Base-by-base conservation (phyloP, 1,284 basidiomycete species). In the Malassezia equina region DNA sequence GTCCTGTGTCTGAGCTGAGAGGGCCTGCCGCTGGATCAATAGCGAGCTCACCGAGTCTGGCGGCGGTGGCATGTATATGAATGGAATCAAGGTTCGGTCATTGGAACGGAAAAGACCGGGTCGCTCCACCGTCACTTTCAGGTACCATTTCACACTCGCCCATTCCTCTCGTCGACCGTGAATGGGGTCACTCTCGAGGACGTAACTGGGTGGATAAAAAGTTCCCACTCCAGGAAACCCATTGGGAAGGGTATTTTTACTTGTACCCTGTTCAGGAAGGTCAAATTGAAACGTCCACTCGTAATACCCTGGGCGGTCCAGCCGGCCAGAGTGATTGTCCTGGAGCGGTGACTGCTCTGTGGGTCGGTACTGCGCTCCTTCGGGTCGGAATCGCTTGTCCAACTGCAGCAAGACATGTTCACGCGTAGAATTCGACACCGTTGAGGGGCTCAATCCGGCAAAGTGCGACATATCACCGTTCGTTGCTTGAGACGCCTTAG, bases 101-200 rank as follows among this genome's bases (percentile, higher is more conserved):
- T 67, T 71, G 25, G 59, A 55, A 28, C 60, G 60, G 34, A 71
- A 62, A 7, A 67, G 43, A 19, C 68, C 68, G 2, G 60, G 59
- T 13, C 67, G 51, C 34, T 66, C 63, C 7, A 71, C 63, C 9
- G 65, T 71, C 24, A 67, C 47, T 49, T 69, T 69, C 54, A 67
- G 48, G 50, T 69, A 65, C 57, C 68, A 71, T 36, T 67, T 70
- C 49, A 70, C 60, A 23, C 59, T 66, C 1, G 63, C 62, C 67
- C 67, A 70, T 13, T 63, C 59, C 15, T 49, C 52, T 4, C 40
- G 17, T 4, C 51, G 57, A 31, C 47, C 53, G 2, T 32, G 48
- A 13, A 24, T 43, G 31, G 55, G 47, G 15, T 39, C 47, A 21
- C 53, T 51, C 24, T 61, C 62, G 13, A 62, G 49, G 4, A 60